Evolutionary conservation across 2,329 filamentous ascomycete genomes (phyloP).

Genomic region (Sarocladiaceae sp.): DNA sequence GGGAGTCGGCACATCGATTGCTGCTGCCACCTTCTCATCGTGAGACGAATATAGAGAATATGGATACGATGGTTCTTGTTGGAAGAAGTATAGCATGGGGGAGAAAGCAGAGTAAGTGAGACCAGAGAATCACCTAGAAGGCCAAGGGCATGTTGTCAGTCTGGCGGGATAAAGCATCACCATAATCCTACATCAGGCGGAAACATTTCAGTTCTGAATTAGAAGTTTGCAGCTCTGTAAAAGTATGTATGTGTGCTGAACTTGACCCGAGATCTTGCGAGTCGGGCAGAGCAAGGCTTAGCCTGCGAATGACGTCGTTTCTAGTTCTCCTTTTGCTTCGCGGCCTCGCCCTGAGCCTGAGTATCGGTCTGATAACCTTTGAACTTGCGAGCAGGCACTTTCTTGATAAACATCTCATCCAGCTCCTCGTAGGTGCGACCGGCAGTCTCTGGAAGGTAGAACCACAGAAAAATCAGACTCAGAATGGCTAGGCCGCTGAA

Average conservation of each 20-base stretch:
- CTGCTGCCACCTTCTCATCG: no score
- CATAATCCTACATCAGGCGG: neutral
- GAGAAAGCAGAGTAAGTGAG: neutral
- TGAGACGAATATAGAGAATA: neutral
- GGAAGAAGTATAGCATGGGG: neutral
- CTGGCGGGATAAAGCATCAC: neutral
- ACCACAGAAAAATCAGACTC: conserved; percentile 1
- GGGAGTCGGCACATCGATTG: no score
- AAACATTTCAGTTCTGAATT: neutral
- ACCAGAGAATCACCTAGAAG: neutral
- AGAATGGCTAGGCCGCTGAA: conserved; percentile 24
- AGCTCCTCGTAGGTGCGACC: conserved; percentile 46
- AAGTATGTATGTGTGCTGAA: neutral
- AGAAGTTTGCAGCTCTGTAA: neutral
- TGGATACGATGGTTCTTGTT: neutral
- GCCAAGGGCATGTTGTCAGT: neutral
- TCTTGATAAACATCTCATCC: conserved; percentile 42
- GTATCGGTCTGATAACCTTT: neutral
- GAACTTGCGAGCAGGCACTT: conserved; percentile 27
- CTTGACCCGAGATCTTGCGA: neutral
- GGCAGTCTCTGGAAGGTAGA: neutral
- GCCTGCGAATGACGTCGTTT: neutral
- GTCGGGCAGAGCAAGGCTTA: neutral
- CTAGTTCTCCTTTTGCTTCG: neutral
- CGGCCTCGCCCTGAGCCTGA: neutral